Base-by-base conservation (phyloP, 73 alveolate genomes). In the Paramecium bursaria region DNA sequence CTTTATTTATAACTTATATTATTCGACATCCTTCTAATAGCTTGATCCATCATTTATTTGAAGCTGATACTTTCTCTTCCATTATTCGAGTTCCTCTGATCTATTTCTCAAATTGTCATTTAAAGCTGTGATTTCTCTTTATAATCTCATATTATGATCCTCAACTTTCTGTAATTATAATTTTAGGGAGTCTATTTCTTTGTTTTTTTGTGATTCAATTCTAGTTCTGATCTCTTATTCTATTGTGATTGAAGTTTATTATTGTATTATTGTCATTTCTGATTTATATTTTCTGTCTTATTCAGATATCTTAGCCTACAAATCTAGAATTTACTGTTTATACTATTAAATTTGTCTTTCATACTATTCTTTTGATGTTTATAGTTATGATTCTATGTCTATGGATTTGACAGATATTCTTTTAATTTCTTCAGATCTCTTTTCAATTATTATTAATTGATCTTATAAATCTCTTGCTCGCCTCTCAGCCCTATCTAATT, bases 61-160 rank as follows among this genome's bases (percentile, higher is more conserved):
- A 29, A 19, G 30, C n/a, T 30, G 27, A 30, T 4, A 57, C 33
- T 57, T 57, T 30, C 76, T 57, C 49, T 57, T 57, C 76, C 76
- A 57, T 57, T 23, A 57, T 57, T 57, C 76, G 33, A 19, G 27
- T 31, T 57, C 76, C 17, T 57, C 76, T 30, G 27, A 30, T 27
- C 33, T 57, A 57, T 13, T 10, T 57, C 49, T 57, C 22, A 57
- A 30, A 30, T 25, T 22, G 19, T 57, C 76, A 10, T 17, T 57
- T 0, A 57, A 17, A 7, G 17, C 33, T 57, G 27, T n/a, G 33
- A 30, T 57, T 57, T 57, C 76, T 29, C 33, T 57, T 42, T 39
- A 39, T 39, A 7, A 39, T 7, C 6, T 39, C 50, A 7, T 11
- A 7, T 7, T 7, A 7, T 39, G 11, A 7, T 39, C 11, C 11